Conservation (phyloP, 2,329 filamentous ascomycete species). For the Daldinia sp. region DNA sequence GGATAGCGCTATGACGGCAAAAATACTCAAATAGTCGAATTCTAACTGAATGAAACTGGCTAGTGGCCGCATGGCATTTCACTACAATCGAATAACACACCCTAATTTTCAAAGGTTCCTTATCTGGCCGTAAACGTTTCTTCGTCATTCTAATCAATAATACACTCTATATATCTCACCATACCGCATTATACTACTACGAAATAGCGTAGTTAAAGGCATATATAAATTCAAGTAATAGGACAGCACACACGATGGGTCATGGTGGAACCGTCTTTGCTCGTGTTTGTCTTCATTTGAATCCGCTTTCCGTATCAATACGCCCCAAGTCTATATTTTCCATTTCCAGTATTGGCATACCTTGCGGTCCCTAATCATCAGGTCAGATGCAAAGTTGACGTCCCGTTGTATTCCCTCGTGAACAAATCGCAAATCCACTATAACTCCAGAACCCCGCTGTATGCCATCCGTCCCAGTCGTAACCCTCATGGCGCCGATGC, state of each 20-base stretch:
- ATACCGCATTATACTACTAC: slow-evolving; percentile 5
- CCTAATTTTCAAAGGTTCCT: background rate
- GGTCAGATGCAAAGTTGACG: slow-evolving; percentile 35
- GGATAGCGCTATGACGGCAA: background rate
- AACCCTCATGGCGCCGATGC: slow-evolving; percentile 49
- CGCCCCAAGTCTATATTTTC: slow-evolving; percentile 37
- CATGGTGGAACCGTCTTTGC: slow-evolving; percentile 1
- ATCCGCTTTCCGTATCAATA: slow-evolving; percentile 13
- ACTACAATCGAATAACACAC: background rate
- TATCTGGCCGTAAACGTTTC: background rate
- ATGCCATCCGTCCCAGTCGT: slow-evolving; percentile 43
- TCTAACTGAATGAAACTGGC: background rate
- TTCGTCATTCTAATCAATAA: background rate
- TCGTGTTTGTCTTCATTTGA: slow-evolving; percentile 19
- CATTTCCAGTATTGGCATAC: slow-evolving; percentile 29
- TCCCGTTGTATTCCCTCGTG: slow-evolving; percentile 26
- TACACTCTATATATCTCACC: background rate
- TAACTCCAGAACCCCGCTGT: slow-evolving; percentile 47
- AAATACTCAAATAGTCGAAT: background rate
- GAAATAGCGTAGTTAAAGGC: background rate
- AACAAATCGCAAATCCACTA: slow-evolving; percentile 40
- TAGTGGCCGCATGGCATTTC: background rate
- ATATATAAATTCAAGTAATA: slow-evolving; percentile 11
- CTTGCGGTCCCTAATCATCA: slow-evolving; percentile 27
- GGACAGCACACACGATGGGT: background rate